Base-by-base conservation (phyloP, 768 basidiomycete genomes). In the Bullera alba region DNA sequence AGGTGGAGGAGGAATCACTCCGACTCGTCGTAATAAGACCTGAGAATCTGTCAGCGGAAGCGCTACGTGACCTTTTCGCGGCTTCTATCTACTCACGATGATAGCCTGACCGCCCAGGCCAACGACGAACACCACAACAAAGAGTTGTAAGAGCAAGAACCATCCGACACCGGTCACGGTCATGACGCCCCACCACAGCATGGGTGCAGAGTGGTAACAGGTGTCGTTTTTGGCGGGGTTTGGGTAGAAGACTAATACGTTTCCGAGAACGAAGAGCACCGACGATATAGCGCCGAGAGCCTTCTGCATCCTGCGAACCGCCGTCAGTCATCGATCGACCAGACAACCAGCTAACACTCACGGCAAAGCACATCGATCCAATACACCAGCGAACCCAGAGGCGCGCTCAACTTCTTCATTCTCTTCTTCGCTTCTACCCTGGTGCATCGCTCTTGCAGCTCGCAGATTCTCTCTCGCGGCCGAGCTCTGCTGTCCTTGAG, bases 161-260 rank as follows among this genome's bases (percentile, higher is more conserved):
- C 66, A 68, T 16, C 66, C 66, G 10, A 68, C 60, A 5, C 51
- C 66, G 0, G 54, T 56, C 6, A 68, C 63, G 1, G 44, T 48
- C 58, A 68, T 59, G 21, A 65, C 63, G 2, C 63, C 66, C 66
- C 66, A 68, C 66, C 66, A 68, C 5, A 68, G 53, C 46, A 60
- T 42, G 0, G 66, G 66, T 2, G 57, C 36, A 17, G 63, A 55
- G 32, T 57, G n/a, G 29, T 58, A 61, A 42, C 66, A 68, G 30
- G 61, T 50, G 22, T 37, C 3, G 2, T 43, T 17, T 7, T 28
- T 30, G 1, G 52, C 34, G 14, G 56, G 57, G 5, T 34, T 14
- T 3, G 66, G 66, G 37, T 54, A 56, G 52, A 68, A 60, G 16
- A 61, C 37, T 7, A 68, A 48, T 43, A 62, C 43, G 42, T 68